Evolutionary conservation across 306 rosid genomes (phyloP).

Genomic region (Alnus rubra): DNA sequence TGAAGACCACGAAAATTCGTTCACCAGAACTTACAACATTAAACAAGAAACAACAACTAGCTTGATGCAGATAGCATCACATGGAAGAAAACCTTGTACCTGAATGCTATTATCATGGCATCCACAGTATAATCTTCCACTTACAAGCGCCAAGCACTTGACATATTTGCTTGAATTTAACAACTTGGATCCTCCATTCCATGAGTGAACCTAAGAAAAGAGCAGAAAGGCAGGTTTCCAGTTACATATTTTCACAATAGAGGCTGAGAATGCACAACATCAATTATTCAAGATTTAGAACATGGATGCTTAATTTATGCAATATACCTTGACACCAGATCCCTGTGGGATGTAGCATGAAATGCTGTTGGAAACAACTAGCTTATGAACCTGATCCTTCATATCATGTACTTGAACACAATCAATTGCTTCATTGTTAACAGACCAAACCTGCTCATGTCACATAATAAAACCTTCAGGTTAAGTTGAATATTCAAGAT

Average conservation of each 20-base stretch:
- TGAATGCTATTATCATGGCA: slow-evolving; percentile 87
- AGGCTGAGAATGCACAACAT: not conserved
- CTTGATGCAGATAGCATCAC: slow-evolving; percentile 6
- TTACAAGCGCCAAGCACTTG: slow-evolving; percentile 67
- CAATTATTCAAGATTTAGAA: not conserved
- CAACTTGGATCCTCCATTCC: slow-evolving; percentile 61
- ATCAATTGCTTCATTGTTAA: slow-evolving; percentile 52
- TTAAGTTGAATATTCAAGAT: not conserved
- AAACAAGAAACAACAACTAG: slow-evolving; percentile 14
- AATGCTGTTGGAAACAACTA: slow-evolving; percentile 48
- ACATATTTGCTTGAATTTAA: slow-evolving; percentile 65
- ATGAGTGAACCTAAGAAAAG: slow-evolving; percentile 56
- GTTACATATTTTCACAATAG: too few relatives aligned
- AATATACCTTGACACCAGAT: slow-evolving; percentile 71
- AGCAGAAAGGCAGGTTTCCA: not conserved
- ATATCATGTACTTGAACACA: slow-evolving; percentile 64
- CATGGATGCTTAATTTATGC: slow-evolving; percentile 1
- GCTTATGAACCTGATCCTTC: slow-evolving; percentile 84
- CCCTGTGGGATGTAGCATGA: slow-evolving; percentile 79
- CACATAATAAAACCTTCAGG: slow-evolving; percentile 27
- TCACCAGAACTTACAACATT: slow-evolving; percentile 12
- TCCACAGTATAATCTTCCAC: slow-evolving; percentile 75
- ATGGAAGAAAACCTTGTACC: slow-evolving; percentile 43
- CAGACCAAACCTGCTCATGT: slow-evolving; percentile 67
- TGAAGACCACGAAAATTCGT: slow-evolving; percentile 31